A percentile compares a stretch with the other conserved stretches of the same genome.
Evolutionary conservation across 352 stramenopile species (phyloP).

Genomic region (Phytopythium montanum): DNA sequence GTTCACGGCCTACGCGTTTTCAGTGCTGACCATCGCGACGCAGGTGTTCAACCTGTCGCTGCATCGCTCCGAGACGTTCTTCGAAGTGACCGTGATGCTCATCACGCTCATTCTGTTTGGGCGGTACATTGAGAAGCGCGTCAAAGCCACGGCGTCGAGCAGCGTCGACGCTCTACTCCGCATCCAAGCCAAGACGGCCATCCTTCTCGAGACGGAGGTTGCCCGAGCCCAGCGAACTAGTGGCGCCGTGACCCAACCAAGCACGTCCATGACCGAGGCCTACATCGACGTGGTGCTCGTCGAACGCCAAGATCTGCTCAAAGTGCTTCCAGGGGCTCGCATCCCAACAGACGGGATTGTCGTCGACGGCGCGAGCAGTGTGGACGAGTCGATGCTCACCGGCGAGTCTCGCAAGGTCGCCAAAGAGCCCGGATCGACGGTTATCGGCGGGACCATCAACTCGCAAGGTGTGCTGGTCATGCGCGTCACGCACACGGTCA

Average conservation of each 20-base stretch:
- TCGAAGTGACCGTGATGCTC: slow-evolving; percentile 65
- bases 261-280: slow-evolving; percentile 31
- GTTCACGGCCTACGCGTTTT: slow-evolving; percentile 67
- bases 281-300: slow-evolving; percentile 81
- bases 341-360: slow-evolving; percentile 75
- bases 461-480: slow-evolving; percentile 60
- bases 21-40: slow-evolving; percentile 28
- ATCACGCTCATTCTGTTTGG: slow-evolving; percentile 72
- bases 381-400: slow-evolving; percentile 81
- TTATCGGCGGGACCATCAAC: slow-evolving; percentile 76
- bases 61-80: slow-evolving; percentile 58
- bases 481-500: slow-evolving; percentile 67
- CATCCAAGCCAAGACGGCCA: slow-evolving; percentile 84
- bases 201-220: slow-evolving; percentile 64
- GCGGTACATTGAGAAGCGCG: slow-evolving; percentile 70
- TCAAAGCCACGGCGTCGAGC: slow-evolving; percentile 64
- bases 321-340: slow-evolving; percentile 61
- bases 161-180: slow-evolving; percentile 62
- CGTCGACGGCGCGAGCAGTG: slow-evolving; percentile 51
- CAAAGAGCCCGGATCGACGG: slow-evolving; percentile 49
- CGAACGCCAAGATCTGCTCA: slow-evolving; percentile 61
- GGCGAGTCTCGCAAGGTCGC: slow-evolving; percentile 64
- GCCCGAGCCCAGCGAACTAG: neutral
- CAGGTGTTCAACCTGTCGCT: slow-evolving; percentile 16
- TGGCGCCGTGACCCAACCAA: neutral